Evolutionary conservation across 768 basidiomycete genomes (phyloP).

Genomic region (Hortiboletus flavorubellus): DNA sequence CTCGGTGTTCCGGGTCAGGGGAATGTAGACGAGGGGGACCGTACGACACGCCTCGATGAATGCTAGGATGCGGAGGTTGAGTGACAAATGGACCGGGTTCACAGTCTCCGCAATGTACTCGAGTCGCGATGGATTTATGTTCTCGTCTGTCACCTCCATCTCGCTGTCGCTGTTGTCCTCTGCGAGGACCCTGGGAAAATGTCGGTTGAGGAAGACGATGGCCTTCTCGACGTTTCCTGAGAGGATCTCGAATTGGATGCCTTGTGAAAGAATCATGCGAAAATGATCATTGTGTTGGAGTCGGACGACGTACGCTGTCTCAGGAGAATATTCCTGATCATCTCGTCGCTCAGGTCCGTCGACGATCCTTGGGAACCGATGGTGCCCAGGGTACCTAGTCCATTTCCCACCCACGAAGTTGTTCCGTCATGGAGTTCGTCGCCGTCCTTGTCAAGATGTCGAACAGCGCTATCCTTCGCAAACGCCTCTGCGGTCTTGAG

Average conservation of each 20-base stretch:
- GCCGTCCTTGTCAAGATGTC: slow-evolving; percentile 66
- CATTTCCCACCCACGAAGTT: slow-evolving; percentile 20
- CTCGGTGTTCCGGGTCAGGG: slow-evolving; percentile 10
- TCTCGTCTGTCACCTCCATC: slow-evolving; percentile 20
- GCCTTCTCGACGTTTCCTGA: slow-evolving; percentile 76
- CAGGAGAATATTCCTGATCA: slow-evolving; percentile 45
- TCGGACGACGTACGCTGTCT: slow-evolving; percentile 47
- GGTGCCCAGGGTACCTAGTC: background rate
- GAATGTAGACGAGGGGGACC: slow-evolving; percentile 51
- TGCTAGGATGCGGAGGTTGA: slow-evolving; percentile 83
- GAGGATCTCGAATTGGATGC: slow-evolving; percentile 66
- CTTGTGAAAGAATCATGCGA: slow-evolving; percentile 37
- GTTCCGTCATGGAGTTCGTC: slow-evolving; percentile 46
- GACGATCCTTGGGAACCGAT: slow-evolving; percentile 14
- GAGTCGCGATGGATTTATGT: slow-evolving; percentile 33
- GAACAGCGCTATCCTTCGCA: slow-evolving; percentile 55
- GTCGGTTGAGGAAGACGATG: slow-evolving; percentile 55
- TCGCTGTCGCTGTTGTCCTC: slow-evolving; percentile 17
- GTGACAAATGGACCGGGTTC: slow-evolving; percentile 67
- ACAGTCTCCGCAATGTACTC: slow-evolving; percentile 60
- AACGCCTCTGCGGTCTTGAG: slow-evolving; percentile 70
- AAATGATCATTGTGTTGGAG: background rate
- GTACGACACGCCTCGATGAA: slow-evolving; percentile 88
- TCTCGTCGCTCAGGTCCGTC: slow-evolving; percentile 35
- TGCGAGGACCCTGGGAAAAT: slow-evolving; percentile 73